phyloP scores from a whole-genome alignment of 371 early-diverging fungal species.

The Mortierella sp. region DNA sequence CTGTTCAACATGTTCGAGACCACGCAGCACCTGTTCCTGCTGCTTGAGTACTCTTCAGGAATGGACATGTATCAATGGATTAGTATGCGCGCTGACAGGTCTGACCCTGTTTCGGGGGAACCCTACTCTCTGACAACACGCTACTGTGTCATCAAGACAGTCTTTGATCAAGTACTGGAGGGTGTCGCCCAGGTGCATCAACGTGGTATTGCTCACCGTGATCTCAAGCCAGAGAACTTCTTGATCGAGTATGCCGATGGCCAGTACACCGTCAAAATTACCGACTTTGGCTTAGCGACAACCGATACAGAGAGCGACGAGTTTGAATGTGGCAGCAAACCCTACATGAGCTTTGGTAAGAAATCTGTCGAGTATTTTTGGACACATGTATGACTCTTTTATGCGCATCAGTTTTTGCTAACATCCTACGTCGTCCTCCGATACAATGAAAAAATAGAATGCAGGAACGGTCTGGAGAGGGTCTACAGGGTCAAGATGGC shows the following conservation, averaged over 20 bases:
- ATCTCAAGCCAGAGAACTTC: conserved; percentile 95
- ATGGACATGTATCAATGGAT: conserved; percentile 88
- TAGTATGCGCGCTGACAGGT: conserved; percentile 67
- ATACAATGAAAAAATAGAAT: conserved; percentile 54
- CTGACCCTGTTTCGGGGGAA: conserved; percentile 69
- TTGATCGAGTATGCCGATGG: conserved; percentile 65
- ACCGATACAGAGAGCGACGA: conserved; percentile 75
- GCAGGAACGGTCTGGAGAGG: conserved; percentile 68
- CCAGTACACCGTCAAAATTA: conserved; percentile 70
- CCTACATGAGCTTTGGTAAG: conserved; percentile 75
- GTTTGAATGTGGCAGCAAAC: conserved; percentile 83
- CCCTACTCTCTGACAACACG: conserved; percentile 67
- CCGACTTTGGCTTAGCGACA: conserved; percentile 88
- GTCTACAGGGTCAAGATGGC: conserved; percentile 68
- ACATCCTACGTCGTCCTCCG: neutral
- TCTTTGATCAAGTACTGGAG: conserved; percentile 88
- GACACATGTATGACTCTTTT: neutral
- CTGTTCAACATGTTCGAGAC: conserved; percentile 81
- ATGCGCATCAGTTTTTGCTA: neutral
- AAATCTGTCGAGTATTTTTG: neutral
- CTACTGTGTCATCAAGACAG: conserved; percentile 73
- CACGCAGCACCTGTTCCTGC: conserved; percentile 77
- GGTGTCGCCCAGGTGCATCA: conserved; percentile 88
- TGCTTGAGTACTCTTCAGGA: conserved; percentile 85
- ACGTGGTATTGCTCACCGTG: conserved; percentile 88